Percentiles rank a stretch among this genome's conserved stretches.
phyloP scores from a whole-genome alignment of 441 rosid species.

The Omphalea diandra region DNA sequence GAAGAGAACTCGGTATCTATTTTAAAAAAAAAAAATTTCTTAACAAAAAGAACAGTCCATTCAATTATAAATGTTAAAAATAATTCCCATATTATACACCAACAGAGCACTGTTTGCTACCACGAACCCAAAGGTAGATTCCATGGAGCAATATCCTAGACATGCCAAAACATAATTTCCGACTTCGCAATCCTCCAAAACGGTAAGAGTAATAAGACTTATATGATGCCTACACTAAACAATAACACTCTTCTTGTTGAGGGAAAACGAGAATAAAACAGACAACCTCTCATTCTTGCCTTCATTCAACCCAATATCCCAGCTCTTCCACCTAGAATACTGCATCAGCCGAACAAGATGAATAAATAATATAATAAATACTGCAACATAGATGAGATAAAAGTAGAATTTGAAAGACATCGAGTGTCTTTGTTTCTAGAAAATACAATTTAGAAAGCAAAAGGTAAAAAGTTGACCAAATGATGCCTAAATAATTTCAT shows the following conservation, averaged over 20 bases:
- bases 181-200: slow-evolving; percentile 20
- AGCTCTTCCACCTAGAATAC: slow-evolving; percentile 12
- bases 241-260: slow-evolving; percentile 9
- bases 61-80: no score
- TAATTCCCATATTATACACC: no score
- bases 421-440: no score
- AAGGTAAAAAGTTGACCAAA: background rate
- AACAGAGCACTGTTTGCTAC: background rate
- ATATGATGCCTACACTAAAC: slow-evolving; percentile 9
- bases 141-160: slow-evolving; percentile 7
- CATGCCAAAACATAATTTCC: slow-evolving; percentile 6
- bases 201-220: slow-evolving; percentile 3
- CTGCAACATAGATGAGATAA: background rate
- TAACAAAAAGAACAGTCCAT: no score
- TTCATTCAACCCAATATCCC: slow-evolving; percentile 4
- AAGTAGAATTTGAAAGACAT: no score
- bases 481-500: background rate
- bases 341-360: slow-evolving; percentile 6
- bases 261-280: slow-evolving; percentile 10
- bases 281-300: slow-evolving; percentile 2
- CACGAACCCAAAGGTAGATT: slow-evolving; percentile 13
- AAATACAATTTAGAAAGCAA: background rate
- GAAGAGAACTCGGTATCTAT: no score
- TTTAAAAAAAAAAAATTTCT: no score
- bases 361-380: background rate